These are phyloP conservation scores for Magnolia officinalis DNA, from an alignment of 164 flowering plant genomes.

Conservation along the genomic window DNA sequence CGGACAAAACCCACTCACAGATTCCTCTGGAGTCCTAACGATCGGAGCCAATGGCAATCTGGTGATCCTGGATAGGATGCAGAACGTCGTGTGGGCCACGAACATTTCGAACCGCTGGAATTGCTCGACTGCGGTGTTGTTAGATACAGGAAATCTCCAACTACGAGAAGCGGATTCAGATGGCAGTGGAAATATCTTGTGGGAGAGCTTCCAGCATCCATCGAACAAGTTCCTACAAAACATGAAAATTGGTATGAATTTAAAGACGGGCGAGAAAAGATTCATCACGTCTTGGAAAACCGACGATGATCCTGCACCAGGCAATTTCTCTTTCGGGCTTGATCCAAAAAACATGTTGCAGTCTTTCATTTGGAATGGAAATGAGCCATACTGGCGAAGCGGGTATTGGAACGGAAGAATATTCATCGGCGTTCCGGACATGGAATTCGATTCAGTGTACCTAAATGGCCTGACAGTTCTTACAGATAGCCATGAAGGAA, in stretches of 20 bases:
- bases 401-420: slow-evolving; percentile 3
- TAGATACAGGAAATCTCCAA: slow-evolving; percentile 25
- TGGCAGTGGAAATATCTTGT: background rate
- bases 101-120: background rate
- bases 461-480: background rate
- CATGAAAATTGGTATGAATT: slow-evolving; percentile 20
- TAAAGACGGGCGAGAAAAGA: slow-evolving; percentile 2
- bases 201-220: slow-evolving; percentile 39
- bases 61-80: background rate
- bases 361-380: background rate
- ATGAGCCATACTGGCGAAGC: background rate
- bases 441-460: background rate
- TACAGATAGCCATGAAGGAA: background rate
- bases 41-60: slow-evolving; percentile 2
- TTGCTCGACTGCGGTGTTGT: background rate
- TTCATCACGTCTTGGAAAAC: slow-evolving; percentile 28
- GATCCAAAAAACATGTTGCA: background rate
- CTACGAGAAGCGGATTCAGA: background rate
- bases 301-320: slow-evolving; percentile 26
- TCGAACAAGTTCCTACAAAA: slow-evolving; percentile 23
- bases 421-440: background rate
- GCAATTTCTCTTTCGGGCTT: slow-evolving; percentile 18
- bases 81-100: background rate
- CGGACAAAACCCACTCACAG: slow-evolving; percentile 1
- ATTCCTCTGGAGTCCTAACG: background rate